Evolutionary conservation across 176 grass and related monocot genomes (phyloP), one percentile per base, ranked within the genome.

Genomic region (Avena sativa): DNA sequence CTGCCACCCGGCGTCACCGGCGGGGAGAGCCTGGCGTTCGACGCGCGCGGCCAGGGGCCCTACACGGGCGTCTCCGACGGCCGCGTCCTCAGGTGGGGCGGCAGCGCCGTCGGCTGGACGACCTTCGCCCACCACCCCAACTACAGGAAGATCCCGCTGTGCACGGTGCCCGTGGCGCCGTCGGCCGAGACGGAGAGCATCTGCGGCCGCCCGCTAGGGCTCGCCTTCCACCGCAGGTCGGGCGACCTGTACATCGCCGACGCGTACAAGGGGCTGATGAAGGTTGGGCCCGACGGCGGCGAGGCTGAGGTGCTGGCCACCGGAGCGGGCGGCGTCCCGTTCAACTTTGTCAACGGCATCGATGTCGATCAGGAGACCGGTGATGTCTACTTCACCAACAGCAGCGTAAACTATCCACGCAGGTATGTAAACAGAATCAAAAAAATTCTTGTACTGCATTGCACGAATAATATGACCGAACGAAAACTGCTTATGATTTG

Each of bases 21-120:
- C 67, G 67, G 26, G 8, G 67, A 71, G 67, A 71, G 36, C 67
- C 67, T 71, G 34, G 67, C 67, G 15, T 71, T 71, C 67, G 67
- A 71, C 36, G 19, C 34, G 38, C 68, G 38, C 19, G 68, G 68
- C 38, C 66, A 69, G 66, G 92, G 95, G 0, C 95, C 92, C 2
- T 97, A 97, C 85, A 91, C 95, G 10, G 95, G 95, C 20, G 90
- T 93, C 70, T 97, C 95, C 1, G 87, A 89, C 61, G 92, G 95
- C 15, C 75, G 92, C 52, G 76, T 97, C 61, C 85, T 94, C 64
- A 86, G 79, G 49, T 97, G 95, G 95, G 66, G 76, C 34, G 92
- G 89, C 12, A 1, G 38, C 19, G 9, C 36, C 21, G 82, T 59
- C 4, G 84, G 92, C 62, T 97, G 95, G 95, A 68, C 68, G 15